Percentiles rank a stretch among this genome's conserved stretches.
Evolutionary conservation across 1,284 basidiomycete genomes (phyloP).

Genomic region (Amylostereum chailletii): DNA sequence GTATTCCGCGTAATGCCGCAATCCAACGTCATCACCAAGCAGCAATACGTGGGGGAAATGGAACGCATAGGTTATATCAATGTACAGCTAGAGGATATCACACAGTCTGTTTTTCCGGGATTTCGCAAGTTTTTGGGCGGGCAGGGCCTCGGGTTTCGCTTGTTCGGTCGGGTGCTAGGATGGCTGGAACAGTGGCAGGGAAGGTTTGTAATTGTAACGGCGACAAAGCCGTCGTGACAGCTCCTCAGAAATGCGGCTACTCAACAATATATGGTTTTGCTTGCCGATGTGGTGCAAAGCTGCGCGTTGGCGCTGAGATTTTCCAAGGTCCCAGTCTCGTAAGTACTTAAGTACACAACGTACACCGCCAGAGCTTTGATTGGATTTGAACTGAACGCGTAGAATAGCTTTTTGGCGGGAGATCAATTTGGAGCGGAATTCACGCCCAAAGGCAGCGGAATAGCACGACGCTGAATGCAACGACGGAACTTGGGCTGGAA

Average conservation of each 20-base stretch:
- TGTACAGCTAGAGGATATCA: slow-evolving; percentile 53
- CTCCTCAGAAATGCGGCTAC: neutral
- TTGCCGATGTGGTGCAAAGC: neutral
- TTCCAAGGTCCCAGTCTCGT: no score
- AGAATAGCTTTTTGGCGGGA: no score
- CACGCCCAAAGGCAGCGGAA: no score
- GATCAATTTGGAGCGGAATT: no score
- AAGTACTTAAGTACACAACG: no score
- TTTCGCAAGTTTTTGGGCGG: slow-evolving; percentile 42
- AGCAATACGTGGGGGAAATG: slow-evolving; percentile 40
- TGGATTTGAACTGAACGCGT: no score
- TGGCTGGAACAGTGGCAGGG: slow-evolving; percentile 34
- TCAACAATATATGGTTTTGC: neutral
- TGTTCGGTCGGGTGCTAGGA: slow-evolving; percentile 34
- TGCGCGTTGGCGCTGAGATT: no score
- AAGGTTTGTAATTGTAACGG: slow-evolving; percentile 49
- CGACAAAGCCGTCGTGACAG: slow-evolving; percentile 15
- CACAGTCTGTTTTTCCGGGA: slow-evolving; percentile 48
- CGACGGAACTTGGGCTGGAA: no score
- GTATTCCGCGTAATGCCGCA: slow-evolving; percentile 39
- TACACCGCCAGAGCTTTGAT: no score
- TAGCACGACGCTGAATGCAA: no score
- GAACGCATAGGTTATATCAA: slow-evolving; percentile 43
- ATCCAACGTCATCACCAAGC: slow-evolving; percentile 40
- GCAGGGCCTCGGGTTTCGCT: slow-evolving; percentile 34